Conservation (phyloP, 345 rosid genomes). For the Carallia pectinifolia region DNA sequence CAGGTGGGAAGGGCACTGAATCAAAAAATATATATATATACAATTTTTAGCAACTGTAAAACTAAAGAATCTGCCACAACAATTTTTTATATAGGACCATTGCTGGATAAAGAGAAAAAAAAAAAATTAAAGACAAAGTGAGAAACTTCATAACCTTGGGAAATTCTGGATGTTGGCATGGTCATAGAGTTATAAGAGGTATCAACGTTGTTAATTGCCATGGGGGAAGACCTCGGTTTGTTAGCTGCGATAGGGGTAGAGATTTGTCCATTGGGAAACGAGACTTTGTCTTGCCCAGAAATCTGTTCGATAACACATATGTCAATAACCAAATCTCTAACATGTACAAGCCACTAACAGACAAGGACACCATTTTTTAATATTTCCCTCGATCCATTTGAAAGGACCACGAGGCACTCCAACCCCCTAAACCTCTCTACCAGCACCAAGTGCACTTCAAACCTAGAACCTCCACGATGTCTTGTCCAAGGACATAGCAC, state of each 20-base stretch:
- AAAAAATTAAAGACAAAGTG: neutral
- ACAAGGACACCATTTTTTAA: neutral
- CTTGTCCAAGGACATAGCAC: no score
- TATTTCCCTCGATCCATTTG: neutral
- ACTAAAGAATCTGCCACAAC: neutral
- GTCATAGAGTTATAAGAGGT: constrained; percentile 34
- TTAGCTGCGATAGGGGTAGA: constrained; percentile 33
- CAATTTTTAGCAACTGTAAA: constrained; percentile 16
- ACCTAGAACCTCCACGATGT: no score
- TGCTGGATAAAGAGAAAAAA: neutral
- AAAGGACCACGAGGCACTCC: no score
- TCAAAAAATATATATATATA: constrained; percentile 10
- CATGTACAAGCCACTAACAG: neutral
- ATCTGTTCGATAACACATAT: constrained; percentile 39
- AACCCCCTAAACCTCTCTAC: no score
- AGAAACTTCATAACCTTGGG: constrained; percentile 12
- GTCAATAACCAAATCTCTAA: constrained; percentile 9
- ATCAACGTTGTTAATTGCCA: constrained; percentile 32
- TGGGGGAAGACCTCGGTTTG: constrained; percentile 36
- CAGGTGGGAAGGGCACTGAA: constrained; percentile 56
- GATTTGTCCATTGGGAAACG: constrained; percentile 14
- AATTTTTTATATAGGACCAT: neutral
- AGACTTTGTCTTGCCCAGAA: constrained; percentile 77
- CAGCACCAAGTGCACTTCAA: no score
- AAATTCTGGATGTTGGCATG: constrained; percentile 33